Percentiles rank a stretch among this genome's conserved stretches.
Evolutionary conservation across 768 basidiomycete genomes (phyloP).

Genomic region (Rhodotorula paludigena): DNA sequence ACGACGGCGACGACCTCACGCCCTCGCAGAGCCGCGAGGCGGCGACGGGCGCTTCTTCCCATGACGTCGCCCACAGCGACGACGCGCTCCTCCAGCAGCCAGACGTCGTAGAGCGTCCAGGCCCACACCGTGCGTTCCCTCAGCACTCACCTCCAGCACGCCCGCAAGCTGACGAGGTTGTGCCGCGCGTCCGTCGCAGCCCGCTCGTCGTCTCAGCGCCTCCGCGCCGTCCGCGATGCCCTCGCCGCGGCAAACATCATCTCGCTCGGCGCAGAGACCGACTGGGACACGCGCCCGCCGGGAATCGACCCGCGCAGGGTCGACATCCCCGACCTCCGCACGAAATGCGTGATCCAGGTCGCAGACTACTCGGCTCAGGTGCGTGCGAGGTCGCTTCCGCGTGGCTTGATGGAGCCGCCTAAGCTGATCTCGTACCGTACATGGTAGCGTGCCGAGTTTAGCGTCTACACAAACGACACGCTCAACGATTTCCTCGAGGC

Average conservation of each 20-base stretch:
- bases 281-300: slow-evolving; percentile 17
- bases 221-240: not conserved
- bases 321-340: slow-evolving; percentile 20
- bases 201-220: not conserved
- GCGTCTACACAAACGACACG: slow-evolving; percentile 18
- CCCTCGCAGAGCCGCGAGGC: not conserved
- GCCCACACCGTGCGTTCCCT: not conserved
- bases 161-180: no score
- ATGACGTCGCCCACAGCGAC: not conserved
- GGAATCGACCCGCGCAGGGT: slow-evolving; percentile 15
- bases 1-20: no score
- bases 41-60: no score
- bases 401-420: not conserved
- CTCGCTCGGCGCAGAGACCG: not conserved
- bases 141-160: no score
- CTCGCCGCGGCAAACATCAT: slow-evolving; percentile 20
- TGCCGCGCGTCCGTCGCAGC: not conserved
- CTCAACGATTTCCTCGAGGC: slow-evolving; percentile 2
- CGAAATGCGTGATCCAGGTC: slow-evolving; percentile 15
- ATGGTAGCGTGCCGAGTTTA: slow-evolving; percentile 4
- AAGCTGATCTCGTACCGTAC: no score
- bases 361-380: slow-evolving; percentile 1
- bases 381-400: not conserved
- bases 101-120: not conserved
- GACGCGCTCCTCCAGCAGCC: not conserved